Evolutionary conservation across 2,329 filamentous ascomycete genomes (phyloP).

Genomic region (Diaporthe citriasiana): DNA sequence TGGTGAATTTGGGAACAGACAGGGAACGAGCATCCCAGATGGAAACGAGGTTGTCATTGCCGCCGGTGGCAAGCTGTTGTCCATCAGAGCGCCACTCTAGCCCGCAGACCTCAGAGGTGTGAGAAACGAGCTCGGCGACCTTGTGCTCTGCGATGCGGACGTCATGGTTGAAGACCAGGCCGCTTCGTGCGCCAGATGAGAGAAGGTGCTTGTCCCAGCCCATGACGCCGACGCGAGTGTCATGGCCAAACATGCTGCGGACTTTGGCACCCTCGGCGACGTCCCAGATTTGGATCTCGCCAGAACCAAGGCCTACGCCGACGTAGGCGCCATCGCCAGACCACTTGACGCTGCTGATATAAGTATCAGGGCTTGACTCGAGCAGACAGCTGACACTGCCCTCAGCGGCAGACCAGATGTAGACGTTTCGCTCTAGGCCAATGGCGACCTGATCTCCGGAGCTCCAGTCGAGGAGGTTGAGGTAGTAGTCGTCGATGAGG

Average conservation of each 20-base stretch:
- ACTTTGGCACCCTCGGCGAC: constrained; percentile 95
- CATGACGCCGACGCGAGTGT: constrained; percentile 97
- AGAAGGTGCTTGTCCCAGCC: constrained; percentile 99
- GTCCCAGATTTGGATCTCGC: constrained; percentile 99
- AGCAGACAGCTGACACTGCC: constrained; percentile 90
- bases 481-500: constrained; percentile 98
- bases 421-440: constrained; percentile 95
- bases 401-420: constrained; percentile 97
- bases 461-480: constrained; percentile 98
- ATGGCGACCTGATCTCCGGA: constrained; percentile 98
- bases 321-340: constrained; percentile 97
- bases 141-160: constrained; percentile 98
- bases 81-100: constrained; percentile 98
- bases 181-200: constrained; percentile 93
- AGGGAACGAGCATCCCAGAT: constrained; percentile 99
- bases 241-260: constrained; percentile 98
- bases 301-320: constrained; percentile 91
- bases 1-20: constrained; percentile 96
- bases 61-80: constrained; percentile 95
- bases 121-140: constrained; percentile 94
- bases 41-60: constrained; percentile 98
- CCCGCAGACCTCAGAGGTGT: constrained; percentile 97
- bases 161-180: constrained; percentile 98
- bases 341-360: constrained; percentile 99
- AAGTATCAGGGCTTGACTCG: constrained; percentile 90